Base-by-base conservation (phyloP, 164 flowering plant species). In the Liquidambar formosana region DNA sequence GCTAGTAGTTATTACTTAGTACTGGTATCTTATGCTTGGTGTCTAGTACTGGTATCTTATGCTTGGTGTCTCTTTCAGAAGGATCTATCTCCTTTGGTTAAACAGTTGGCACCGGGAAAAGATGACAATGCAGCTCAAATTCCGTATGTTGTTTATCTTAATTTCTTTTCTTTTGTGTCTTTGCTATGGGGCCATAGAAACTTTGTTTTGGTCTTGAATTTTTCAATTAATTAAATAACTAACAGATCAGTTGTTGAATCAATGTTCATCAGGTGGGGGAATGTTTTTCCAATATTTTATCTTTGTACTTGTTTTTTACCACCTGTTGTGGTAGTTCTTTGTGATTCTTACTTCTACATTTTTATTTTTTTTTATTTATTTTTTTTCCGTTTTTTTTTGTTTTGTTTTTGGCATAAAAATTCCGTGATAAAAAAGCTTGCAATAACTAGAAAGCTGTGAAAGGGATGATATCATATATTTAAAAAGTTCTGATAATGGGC, bases 1-100 rank as follows among this genome's bases (percentile, higher is more conserved):
- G 67, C 26, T 18, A 44, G 26, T 60, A 26, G 10, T 21, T 65
- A 59, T 58, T n/a, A 16, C 43, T 19, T 33, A 33, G 49, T 67
- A 58, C 56, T 77, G 38, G 64, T 68, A 41, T 64, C n/a, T 66
- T 11, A 54, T 56, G 25, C 51, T 60, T 75, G 48, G 9, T 67
- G 25, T 65, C 8, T 59, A 33, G 49, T 67, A 58, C 56, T 77
- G 38, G 64, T 68, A 41, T 64, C n/a, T 66, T 11, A 54, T 56
- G 25, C 51, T 60, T 75, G 48, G 9, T 67, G 25, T 65, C 8
- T 59, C 14, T 75, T 83, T 77, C 91, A 94, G 98, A 86, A 84
- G 70, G 97, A 94, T 73, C 81, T 95, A 38, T 92, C 97, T 70
- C 99, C 99, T 26, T 77, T 92, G 64, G 88, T 95, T 22, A 91